Conservation (phyloP, 441 rosid species). For the Erysimum pusillum region DNA sequence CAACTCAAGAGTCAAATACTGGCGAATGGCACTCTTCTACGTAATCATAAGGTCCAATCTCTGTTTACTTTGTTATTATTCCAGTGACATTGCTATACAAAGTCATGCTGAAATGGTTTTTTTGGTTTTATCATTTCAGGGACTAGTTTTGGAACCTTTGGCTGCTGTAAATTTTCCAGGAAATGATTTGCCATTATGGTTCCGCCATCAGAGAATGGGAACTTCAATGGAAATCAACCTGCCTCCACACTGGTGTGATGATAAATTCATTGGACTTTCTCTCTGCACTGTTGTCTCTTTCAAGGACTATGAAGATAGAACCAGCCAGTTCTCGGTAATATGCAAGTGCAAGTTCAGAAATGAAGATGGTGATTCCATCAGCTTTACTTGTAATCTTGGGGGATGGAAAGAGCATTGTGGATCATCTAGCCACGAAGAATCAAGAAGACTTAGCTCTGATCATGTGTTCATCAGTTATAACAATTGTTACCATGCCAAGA, state of each 20-base stretch:
- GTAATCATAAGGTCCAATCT: slow-evolving; percentile 39
- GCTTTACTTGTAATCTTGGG: slow-evolving; percentile 36
- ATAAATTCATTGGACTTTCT: slow-evolving; percentile 34
- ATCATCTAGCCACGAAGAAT: slow-evolving; percentile 38
- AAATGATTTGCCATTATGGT: slow-evolving; percentile 44
- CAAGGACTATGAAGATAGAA: slow-evolving; percentile 37
- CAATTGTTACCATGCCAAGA: slow-evolving; percentile 34
- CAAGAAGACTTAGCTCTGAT: slow-evolving; percentile 39
- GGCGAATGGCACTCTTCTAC: slow-evolving; percentile 31
- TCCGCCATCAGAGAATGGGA: slow-evolving; percentile 46
- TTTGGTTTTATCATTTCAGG: slow-evolving; percentile 27
- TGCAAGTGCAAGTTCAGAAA: slow-evolving; percentile 43
- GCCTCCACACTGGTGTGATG: slow-evolving; percentile 44
- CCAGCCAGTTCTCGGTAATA: slow-evolving; percentile 19
- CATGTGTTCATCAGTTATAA: slow-evolving; percentile 44
- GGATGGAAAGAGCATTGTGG: slow-evolving; percentile 36
- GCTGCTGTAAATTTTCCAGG: slow-evolving; percentile 40
- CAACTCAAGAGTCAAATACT: slow-evolving; percentile 45
- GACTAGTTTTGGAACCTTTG: slow-evolving; percentile 32
- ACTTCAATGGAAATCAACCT: slow-evolving; percentile 40
- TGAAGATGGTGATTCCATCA: slow-evolving; percentile 26
- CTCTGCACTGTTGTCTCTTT: slow-evolving; percentile 32
- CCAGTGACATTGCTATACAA: not conserved
- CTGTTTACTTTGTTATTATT: slow-evolving; percentile 1
- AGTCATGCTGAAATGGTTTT: not conserved